Evolutionary conservation across 441 rosid species (phyloP), one percentile per base, ranked within the genome.

Genomic region (Viola pubescens): DNA sequence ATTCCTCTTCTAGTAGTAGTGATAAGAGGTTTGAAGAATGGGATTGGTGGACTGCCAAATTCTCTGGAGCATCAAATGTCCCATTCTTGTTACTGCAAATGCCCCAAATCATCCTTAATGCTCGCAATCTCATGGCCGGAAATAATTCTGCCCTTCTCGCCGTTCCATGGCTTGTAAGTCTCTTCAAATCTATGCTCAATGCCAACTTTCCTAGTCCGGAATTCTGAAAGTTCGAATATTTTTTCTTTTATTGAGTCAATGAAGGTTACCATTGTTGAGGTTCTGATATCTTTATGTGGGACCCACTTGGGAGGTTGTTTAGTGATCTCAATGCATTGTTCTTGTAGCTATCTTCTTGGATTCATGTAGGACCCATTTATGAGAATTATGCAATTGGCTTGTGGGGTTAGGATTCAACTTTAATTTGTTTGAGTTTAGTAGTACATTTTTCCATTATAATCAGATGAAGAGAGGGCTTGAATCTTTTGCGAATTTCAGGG

Each of bases 101-200:
- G 75, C 98, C 98, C 50, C 98, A 91, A 82, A 91, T 91, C 26
- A 82, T 77, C 59, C 97, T 91, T 68, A 91, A 91, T 52, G 79
- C 95, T 0, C 87, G 68, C 13, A 91, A 91, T 77, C 89, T 91
- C 40, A 11, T 81, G 68, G 81, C 89, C 5, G 88, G 94, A 62
- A 87, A 91, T 68, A 80, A 82, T 39, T 69, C 89, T 44, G 98
- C 98, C 8, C 89, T 91, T 50, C 67, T 85, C 0, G 98, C 98
- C 2, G 87, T 91, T 4, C 96, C 98, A 44, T 89, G 98, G 97
- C 81, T 91, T 82, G 97, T 91, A 80, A 55, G 37, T 47, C 55
- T 41, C 57, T 11, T 37, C 8, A 52, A 37, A 3, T 9, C 46
- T 19, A 47, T 11, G 3, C 2, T 6, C 11, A 0, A 0, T 9